Evolutionary conservation across 257 asterid genomes (phyloP).

Genomic region (Nicotiana undulata): DNA sequence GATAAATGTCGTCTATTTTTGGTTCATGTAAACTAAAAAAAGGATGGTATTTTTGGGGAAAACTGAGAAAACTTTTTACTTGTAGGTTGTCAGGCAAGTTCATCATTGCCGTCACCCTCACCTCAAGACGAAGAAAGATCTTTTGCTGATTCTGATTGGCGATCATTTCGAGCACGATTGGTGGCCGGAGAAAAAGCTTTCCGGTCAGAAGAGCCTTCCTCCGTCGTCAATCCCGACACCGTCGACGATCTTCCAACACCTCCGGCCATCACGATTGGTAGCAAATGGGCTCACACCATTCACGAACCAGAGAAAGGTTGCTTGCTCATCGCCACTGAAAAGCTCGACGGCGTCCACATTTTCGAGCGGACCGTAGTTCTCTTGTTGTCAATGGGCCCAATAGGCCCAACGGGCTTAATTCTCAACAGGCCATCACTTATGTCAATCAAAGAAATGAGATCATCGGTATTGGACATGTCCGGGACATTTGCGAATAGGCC

Average conservation of each 20-base stretch:
- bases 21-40: background rate
- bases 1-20: too few species aligned
- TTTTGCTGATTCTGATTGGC: slow-evolving; percentile 51
- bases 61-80: background rate
- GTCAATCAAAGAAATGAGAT: slow-evolving; percentile 80
- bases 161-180: slow-evolving; percentile 66
- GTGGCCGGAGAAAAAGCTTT: slow-evolving; percentile 41
- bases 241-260: slow-evolving; percentile 9
- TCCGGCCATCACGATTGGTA: slow-evolving; percentile 29
- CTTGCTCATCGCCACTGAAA: slow-evolving; percentile 65
- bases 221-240: slow-evolving; percentile 23
- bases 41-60: background rate
- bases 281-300: slow-evolving; percentile 76
- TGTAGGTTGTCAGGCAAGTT: slow-evolving; percentile 42
- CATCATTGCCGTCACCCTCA: slow-evolving; percentile 28
- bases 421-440: slow-evolving; percentile 85
- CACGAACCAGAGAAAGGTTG: slow-evolving; percentile 84
- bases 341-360: slow-evolving; percentile 84
- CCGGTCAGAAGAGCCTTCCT: slow-evolving; percentile 14
- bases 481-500: slow-evolving; percentile 60
- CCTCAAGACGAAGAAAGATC: slow-evolving; percentile 48
- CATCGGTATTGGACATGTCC: slow-evolving; percentile 37
- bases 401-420: slow-evolving; percentile 66
- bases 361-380: slow-evolving; percentile 74
- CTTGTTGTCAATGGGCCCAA: slow-evolving; percentile 49